Evolutionary conservation across 2,329 filamentous ascomycete genomes (phyloP), one percentile per base, ranked within the genome.

Genomic region (Elsinoe arachidis): DNA sequence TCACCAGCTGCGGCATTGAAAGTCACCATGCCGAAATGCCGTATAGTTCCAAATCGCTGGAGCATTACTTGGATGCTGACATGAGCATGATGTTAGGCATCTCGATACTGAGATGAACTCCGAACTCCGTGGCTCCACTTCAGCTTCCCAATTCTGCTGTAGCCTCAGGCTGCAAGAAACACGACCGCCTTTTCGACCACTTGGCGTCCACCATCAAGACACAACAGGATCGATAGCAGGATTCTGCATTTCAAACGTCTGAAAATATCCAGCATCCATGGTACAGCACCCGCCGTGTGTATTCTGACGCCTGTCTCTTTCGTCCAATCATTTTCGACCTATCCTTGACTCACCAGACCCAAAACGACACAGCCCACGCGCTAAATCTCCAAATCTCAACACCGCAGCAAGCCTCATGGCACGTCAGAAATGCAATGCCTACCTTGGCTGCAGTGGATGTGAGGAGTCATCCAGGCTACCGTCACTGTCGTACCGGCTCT

Each of bases 101-200:
- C 49, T 53, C 35, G 33, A 53, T 26, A 39, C 9, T 53, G 49
- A 53, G 49, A 53, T 53, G 49, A 53, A 53, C 49, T 53, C 49
- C 49, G 49, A 53, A 19, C 35, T 53, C 49, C 49, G 49, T 14
- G 26, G 49, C 34, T 17, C 49, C 49, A 53, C 49, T 53, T 14
- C 19, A 39, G 41, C 33, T 39, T 38, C 49, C 26, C 15, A 35
- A 14, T 35, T 53, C 33, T 19, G 33, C n/a, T 37, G 26, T 53
- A 53, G 49, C 49, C 49, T 53, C 49, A 53, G 49, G 49, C 49
- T 33, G 38, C 49, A 53, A 34, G 15, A 53, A 38, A 38, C 15
- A 38, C 49, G n/a, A 38, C 15, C 11, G 10, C 49, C n/a, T 11
- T 21, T 26, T 39, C 34, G 34, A 26, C 49, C 49, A 53, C 34